Evolutionary conservation across 768 basidiomycete species (phyloP), one percentile per base, ranked within the genome.

Genomic region (Amanita pseudoporphyria): DNA sequence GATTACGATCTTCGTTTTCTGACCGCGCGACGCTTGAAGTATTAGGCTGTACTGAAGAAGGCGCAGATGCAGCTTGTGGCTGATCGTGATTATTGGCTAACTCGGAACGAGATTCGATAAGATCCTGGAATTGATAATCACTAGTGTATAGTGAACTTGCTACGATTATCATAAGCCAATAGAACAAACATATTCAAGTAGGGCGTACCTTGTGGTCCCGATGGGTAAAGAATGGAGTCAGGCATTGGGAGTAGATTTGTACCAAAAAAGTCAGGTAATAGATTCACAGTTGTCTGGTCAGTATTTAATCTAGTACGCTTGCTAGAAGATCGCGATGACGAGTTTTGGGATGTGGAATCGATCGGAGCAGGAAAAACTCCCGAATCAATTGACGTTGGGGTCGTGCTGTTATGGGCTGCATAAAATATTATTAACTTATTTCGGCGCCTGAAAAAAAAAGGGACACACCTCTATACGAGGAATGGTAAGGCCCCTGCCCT

Each of bases 401-500:
- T 31, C 26, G 24, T 18, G 21, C 32, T 32, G 24, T 19, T 26
- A n/a, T 21, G 18, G 16, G 38, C 47, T 48, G 30, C n/a, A 7
- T 19, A 16, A 0, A 18, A 28, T n/a, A 5, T 24, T 3, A n/a
- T 38, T 24, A 37, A 37, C 36, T n/a, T 18, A 38, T 16, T 24
- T 26, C 12, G 19, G 30, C n/a, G 45, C n/a, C 21, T 19, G 24
- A 13, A 7, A 47, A 28, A 37, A 36, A 9, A 24, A 36, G n/a
- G 9, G 22, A 36, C 24, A 14, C 26, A 9, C 62, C 66, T 19
- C 71, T 64, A 56, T 70, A 72, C 41, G 70, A 48, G 0, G 72
- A 71, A 28, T 67, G 62, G 53, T 73, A 74, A 31, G 66, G 69
- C 5, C 69, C 62, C 28, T 60, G 47, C 6, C 69, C 71, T n/a